phyloP scores from a whole-genome alignment of 192 early-diverging fungal genomes.

The Entomortierella parvispora region DNA sequence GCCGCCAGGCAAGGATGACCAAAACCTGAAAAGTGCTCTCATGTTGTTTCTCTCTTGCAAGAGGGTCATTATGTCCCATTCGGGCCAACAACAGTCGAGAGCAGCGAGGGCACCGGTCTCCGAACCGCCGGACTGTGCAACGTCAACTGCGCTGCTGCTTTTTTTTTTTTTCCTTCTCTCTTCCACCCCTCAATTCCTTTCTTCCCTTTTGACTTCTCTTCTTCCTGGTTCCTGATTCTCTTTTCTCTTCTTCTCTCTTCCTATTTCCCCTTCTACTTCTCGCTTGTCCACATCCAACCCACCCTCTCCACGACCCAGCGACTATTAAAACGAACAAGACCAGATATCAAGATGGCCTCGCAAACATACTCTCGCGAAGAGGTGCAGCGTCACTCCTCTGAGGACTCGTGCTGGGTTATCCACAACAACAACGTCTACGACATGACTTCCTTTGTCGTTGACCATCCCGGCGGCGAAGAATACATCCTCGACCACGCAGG shows the following conservation, averaged over 20 bases:
- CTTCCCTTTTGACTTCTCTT: background rate
- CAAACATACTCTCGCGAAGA: conserved; percentile 64
- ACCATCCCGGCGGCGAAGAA: conserved; percentile 96
- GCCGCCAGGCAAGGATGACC: too few relatives aligned
- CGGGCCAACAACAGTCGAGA: too few relatives aligned
- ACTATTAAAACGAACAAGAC: background rate
- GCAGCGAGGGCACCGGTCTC: too few relatives aligned
- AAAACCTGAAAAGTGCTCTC: too few relatives aligned
- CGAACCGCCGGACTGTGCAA: too few relatives aligned
- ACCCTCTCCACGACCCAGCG: background rate
- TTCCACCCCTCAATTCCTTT: background rate
- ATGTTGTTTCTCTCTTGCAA: too few relatives aligned
- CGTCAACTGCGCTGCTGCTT: too few relatives aligned
- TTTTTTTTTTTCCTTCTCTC: background rate
- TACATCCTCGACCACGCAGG: conserved; percentile 89
- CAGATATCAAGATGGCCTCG: background rate
- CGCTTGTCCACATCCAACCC: background rate
- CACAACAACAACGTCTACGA: conserved; percentile 87
- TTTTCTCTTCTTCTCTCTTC: background rate
- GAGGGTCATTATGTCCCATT: too few relatives aligned
- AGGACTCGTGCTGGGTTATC: conserved; percentile 84
- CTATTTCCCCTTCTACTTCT: background rate
- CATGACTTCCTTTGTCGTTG: conserved; percentile 85
- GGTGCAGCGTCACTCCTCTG: conserved; percentile 77
- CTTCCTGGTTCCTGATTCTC: background rate